Percentiles rank a stretch among this genome's conserved stretches.
Evolutionary conservation across 495 filamentous ascomycete species (phyloP).

Genomic region (Aspergillus funiculosus): DNA sequence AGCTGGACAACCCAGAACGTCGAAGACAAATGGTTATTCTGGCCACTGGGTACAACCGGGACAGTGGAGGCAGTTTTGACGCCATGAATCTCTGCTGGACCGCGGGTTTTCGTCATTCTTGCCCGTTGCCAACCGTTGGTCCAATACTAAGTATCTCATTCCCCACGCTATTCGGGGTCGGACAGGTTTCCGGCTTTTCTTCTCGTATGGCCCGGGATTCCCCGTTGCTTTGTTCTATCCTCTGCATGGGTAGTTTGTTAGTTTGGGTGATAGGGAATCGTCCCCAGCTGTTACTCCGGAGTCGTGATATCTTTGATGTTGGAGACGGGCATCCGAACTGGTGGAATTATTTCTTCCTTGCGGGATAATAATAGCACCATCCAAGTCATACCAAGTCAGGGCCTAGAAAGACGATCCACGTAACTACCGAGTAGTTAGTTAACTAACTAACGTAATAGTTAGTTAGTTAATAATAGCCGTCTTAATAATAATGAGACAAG

Average conservation of each 20-base stretch:
- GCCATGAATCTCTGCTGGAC: constrained; percentile 7
- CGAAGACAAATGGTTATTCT: background rate
- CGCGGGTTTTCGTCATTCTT: constrained; percentile 14
- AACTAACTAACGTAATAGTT: constrained; percentile 1
- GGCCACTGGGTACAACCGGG: no score
- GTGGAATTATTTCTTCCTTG: constrained; percentile 5
- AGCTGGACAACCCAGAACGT: constrained; percentile 8
- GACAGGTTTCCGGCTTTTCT: constrained; percentile 13
- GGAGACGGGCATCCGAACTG: background rate
- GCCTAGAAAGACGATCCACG: no score
- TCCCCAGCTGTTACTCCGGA: no score
- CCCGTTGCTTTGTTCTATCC: constrained; percentile 3
- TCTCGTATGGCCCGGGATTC: constrained; percentile 13
- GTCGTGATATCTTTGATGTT: background rate
- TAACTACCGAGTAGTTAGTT: no score
- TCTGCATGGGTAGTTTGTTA: no score
- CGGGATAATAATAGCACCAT: no score
- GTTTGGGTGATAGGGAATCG: background rate
- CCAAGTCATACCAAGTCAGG: no score
- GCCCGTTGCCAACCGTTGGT: constrained; percentile 5
- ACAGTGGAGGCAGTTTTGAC: constrained; percentile 14
- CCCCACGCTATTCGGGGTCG: constrained; percentile 14
- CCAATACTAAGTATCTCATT: no score
- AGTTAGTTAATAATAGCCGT: background rate
- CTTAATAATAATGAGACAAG: background rate